A percentile compares a stretch with the other conserved stretches of the same genome.
phyloP scores from a whole-genome alignment of 1,284 basidiomycete species.

The Omphalotus olearius region DNA sequence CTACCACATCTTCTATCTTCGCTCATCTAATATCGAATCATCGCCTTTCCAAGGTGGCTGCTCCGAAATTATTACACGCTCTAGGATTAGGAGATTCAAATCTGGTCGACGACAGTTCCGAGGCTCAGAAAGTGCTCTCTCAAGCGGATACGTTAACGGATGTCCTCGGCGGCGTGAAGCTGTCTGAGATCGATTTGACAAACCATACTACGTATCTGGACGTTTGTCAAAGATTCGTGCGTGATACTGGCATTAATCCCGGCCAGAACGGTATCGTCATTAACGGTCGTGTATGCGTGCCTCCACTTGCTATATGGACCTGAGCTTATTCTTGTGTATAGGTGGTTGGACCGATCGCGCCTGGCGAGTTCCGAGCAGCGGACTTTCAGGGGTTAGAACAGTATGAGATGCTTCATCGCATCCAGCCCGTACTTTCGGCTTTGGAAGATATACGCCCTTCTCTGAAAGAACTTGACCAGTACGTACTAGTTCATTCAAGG shows the following conservation, averaged over 20 bases:
- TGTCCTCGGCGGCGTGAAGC: slow-evolving; percentile 30
- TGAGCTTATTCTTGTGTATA: slow-evolving; percentile 29
- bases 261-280: slow-evolving; percentile 64
- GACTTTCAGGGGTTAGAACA: slow-evolving; percentile 69
- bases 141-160: slow-evolving; percentile 29
- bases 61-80: slow-evolving; percentile 33
- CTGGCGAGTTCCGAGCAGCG: slow-evolving; percentile 51
- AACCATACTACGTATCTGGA: slow-evolving; percentile 39
- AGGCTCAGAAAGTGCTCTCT: slow-evolving; percentile 33
- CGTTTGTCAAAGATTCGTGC: slow-evolving; percentile 40
- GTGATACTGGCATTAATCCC: slow-evolving; percentile 50
- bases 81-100: slow-evolving; percentile 27
- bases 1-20: slow-evolving; percentile 36
- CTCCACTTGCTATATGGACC: neutral
- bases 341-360: slow-evolving; percentile 62
- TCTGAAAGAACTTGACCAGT: slow-evolving; percentile 44
- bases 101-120: slow-evolving; percentile 15
- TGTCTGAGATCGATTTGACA: slow-evolving; percentile 28
- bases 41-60: slow-evolving; percentile 33
- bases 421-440: slow-evolving; percentile 63
- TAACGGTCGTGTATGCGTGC: slow-evolving; percentile 72
- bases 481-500: slow-evolving; percentile 11
- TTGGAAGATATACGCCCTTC: slow-evolving; percentile 49
- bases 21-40: slow-evolving; percentile 40
- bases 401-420: slow-evolving; percentile 72